phyloP scores from a whole-genome alignment of 805 yeast genomes.

The Groenewaldozyma salmanticensis region DNA sequence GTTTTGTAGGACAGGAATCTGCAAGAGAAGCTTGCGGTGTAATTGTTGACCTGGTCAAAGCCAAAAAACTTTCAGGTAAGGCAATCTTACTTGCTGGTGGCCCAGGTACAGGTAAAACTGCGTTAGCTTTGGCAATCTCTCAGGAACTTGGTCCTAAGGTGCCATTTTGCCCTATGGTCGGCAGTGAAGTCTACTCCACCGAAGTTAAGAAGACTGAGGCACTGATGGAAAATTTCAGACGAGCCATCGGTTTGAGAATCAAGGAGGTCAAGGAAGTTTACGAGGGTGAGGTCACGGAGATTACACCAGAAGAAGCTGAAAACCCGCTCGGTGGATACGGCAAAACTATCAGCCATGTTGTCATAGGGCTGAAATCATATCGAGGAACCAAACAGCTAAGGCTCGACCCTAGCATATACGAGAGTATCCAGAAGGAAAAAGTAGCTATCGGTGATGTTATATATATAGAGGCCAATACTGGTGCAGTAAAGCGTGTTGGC shows the following conservation, averaged over 20 bases:
- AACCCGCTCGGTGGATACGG: conserved; percentile 98
- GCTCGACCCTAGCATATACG: conserved; percentile 87
- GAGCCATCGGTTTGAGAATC: conserved; percentile 92
- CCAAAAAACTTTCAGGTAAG: conserved; percentile 87
- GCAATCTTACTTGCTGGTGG: conserved; percentile 96
- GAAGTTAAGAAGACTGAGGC: conserved; percentile 96
- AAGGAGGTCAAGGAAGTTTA: conserved; percentile 96
- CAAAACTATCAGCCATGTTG: conserved; percentile 87
- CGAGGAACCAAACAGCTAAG: conserved; percentile 83
- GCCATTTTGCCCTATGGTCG: conserved; percentile 96
- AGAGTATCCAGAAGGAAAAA: conserved; percentile 88
- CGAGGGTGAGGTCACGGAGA: conserved; percentile 95
- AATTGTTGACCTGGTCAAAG: conserved; percentile 84
- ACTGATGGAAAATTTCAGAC: conserved; percentile 89
- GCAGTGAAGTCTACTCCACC: conserved; percentile 87
- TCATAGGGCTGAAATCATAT: conserved; percentile 87
- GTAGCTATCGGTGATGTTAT: conserved; percentile 95
- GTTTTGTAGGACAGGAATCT: conserved; percentile 67
- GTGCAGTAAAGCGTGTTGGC: conserved; percentile 94
- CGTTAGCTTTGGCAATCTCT: conserved; percentile 89
- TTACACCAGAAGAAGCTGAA: conserved; percentile 92
- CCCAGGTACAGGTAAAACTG: conserved; percentile 98
- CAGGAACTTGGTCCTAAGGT: conserved; percentile 96
- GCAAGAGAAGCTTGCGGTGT: conserved; percentile 86
- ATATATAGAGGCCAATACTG: conserved; percentile 94